phyloP scores from a whole-genome alignment of 2,329 filamentous ascomycete genomes.

The Diaporthe citrichinensis region DNA sequence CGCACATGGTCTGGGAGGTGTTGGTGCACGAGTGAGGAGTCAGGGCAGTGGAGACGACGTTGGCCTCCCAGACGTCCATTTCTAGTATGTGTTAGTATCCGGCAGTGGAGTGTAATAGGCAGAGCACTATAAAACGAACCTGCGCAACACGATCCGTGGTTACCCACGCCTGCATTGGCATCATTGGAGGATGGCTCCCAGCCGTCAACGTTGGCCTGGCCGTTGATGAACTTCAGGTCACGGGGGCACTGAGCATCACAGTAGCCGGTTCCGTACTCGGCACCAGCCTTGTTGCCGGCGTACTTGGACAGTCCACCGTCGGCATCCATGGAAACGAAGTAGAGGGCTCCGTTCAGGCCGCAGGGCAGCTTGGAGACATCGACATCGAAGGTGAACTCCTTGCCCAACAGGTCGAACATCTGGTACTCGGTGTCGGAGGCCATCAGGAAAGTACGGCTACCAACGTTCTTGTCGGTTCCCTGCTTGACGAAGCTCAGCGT shows the following conservation, averaged over 20 bases:
- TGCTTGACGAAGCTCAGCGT: slow-evolving; percentile 67
- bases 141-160: slow-evolving; percentile 70
- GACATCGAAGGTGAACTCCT: slow-evolving; percentile 81
- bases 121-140: too few relatives aligned
- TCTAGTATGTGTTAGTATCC: too few relatives aligned
- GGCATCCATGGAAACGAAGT: slow-evolving; percentile 73
- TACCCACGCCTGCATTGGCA: slow-evolving; percentile 66
- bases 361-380: slow-evolving; percentile 78
- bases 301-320: slow-evolving; percentile 69
- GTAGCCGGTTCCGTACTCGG: slow-evolving; percentile 73
- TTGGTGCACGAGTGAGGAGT: slow-evolving; percentile 76
- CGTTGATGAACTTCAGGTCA: slow-evolving; percentile 71
- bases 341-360: slow-evolving; percentile 80
- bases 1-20: slow-evolving; percentile 65
- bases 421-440: slow-evolving; percentile 73
- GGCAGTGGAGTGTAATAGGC: too few relatives aligned
- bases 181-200: slow-evolving; percentile 67
- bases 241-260: slow-evolving; percentile 69
- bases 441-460: slow-evolving; percentile 75
- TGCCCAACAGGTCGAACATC: slow-evolving; percentile 74
- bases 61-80: slow-evolving; percentile 75
- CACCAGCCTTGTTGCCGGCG: slow-evolving; percentile 64
- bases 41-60: slow-evolving; percentile 73
- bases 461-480: slow-evolving; percentile 59
- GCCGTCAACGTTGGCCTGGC: slow-evolving; percentile 67